phyloP scores from a whole-genome alignment of 768 basidiomycete genomes.

The Tricholoma hemisulphureum region DNA sequence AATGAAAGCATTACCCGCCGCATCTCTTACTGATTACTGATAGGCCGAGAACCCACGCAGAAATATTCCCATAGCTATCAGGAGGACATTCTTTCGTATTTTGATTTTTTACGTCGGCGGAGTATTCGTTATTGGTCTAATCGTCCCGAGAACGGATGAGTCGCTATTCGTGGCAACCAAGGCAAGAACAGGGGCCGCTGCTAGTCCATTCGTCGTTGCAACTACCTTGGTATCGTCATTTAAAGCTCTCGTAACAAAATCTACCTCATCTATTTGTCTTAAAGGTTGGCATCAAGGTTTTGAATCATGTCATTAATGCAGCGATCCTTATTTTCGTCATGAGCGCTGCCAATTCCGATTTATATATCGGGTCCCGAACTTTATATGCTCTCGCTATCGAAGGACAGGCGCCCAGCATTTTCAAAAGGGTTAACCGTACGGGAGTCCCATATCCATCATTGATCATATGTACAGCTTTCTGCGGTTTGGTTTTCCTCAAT shows the following conservation, averaged over 20 bases:
- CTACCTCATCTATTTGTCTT: background rate
- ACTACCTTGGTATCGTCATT: conserved; percentile 32
- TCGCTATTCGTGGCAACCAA: conserved; percentile 46
- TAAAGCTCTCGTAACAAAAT: background rate
- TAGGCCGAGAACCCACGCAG: conserved; percentile 70
- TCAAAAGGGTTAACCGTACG: conserved; percentile 41
- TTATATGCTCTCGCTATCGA: conserved; percentile 49
- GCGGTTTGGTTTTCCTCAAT: conserved; percentile 57
- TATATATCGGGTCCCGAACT: conserved; percentile 52
- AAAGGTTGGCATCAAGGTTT: conserved; percentile 53
- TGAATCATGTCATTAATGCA: conserved; percentile 65
- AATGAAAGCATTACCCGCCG: background rate
- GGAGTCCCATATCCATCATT: conserved; percentile 54
- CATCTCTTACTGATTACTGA: background rate
- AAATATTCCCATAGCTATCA: conserved; percentile 72
- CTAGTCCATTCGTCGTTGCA: conserved; percentile 64
- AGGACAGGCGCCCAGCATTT: conserved; percentile 47
- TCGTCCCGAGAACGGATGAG: conserved; percentile 60
- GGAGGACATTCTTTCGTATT: conserved; percentile 59
- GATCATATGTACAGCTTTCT: conserved; percentile 53
- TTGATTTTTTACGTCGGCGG: conserved; percentile 64
- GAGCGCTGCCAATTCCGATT: conserved; percentile 62
- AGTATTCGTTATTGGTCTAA: conserved; percentile 70
- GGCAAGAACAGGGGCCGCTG: conserved; percentile 51
- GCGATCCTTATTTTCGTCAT: conserved; percentile 65